Evolutionary conservation across 1,284 basidiomycete species (phyloP), one percentile per base, ranked within the genome.

Genomic region (Tylopilus orsonianus): DNA sequence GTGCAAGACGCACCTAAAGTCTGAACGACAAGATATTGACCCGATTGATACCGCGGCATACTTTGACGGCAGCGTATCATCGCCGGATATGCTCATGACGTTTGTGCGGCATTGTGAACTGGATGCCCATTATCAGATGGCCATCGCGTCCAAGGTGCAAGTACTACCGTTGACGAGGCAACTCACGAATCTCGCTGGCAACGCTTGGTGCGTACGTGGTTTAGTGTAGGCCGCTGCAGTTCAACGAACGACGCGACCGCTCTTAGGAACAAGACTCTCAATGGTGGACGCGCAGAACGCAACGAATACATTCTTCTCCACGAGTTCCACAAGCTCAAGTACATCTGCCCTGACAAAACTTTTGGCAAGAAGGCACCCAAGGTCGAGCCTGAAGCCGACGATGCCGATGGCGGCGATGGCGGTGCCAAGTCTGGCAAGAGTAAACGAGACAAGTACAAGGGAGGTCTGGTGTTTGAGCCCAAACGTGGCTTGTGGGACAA

Each of bases 241-340:
- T 13, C 12, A 38, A 37, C 26, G 2, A 35, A 41, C 2, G 5
- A 34, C 8, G 5, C 18, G 3, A 40, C 18, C 23, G 4, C 6
- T 20, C 1, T 54, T 10, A 94, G 92, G 92, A 97, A 94, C 68
- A 90, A 94, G 60, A 97, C 95, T 0, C 70, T 97, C 40, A 95
- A 93, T 58, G 92, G 93, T 57, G 96, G 96, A 58, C 92, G 97
- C 54, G 95, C 97, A 0, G 95, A 98, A 65, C 89, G 97, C 30
- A 99, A 99, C 71, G 97, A 99, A 71, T 99, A 96, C 75, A 99
- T 99, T 80, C 71, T 99, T 52, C 77, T 99, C 16, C 97, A 99
- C 71, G 95, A 98, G 65, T 99, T 99, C 74, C 94, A 99, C 66
- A 82, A 87, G 8, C 81, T 96, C 44, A 97, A 97, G 71, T 98